phyloP scores from a whole-genome alignment of 208 protist species.

The Crithidia thermophila region DNA sequence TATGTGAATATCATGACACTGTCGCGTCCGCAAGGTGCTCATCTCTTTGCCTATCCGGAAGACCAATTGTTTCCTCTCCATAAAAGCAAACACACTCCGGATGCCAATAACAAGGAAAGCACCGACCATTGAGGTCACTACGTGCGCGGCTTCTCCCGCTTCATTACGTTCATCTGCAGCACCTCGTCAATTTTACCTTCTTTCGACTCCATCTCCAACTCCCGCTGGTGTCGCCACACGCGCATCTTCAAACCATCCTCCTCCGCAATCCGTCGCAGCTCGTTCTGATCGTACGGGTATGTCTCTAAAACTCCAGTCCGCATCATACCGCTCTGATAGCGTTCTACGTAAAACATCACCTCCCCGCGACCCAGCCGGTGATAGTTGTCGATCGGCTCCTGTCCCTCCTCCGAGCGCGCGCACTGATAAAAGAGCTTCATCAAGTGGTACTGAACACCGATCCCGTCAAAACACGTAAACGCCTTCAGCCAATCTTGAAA shows the following conservation, averaged over 20 bases:
- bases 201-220: slow-evolving; percentile 71
- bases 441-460: slow-evolving; percentile 43
- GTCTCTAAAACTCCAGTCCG: slow-evolving; percentile 62
- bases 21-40: too few relatives aligned
- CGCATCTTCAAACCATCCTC: slow-evolving; percentile 87
- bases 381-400: slow-evolving; percentile 75
- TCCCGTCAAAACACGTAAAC: slow-evolving; percentile 55
- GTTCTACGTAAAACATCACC: slow-evolving; percentile 86
- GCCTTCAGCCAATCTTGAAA: slow-evolving; percentile 82
- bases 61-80: not conserved
- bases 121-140: not conserved
- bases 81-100: not conserved
- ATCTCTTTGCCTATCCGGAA: too few relatives aligned
- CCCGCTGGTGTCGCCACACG: slow-evolving; percentile 81
- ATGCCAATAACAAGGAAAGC: not conserved
- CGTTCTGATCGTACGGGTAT: slow-evolving; percentile 83
- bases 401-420: slow-evolving; percentile 44
- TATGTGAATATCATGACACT: too few relatives aligned
- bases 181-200: slow-evolving; percentile 79
- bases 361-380: slow-evolving; percentile 52
- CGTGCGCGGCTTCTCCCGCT: slow-evolving; percentile 3
- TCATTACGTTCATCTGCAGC: slow-evolving; percentile 60
- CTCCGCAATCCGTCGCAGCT: slow-evolving; percentile 59
- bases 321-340: slow-evolving; percentile 81
- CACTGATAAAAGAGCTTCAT: slow-evolving; percentile 49